Conservation (phyloP, 176 grass and related monocot species). For the Alopecurus myosuroides region DNA sequence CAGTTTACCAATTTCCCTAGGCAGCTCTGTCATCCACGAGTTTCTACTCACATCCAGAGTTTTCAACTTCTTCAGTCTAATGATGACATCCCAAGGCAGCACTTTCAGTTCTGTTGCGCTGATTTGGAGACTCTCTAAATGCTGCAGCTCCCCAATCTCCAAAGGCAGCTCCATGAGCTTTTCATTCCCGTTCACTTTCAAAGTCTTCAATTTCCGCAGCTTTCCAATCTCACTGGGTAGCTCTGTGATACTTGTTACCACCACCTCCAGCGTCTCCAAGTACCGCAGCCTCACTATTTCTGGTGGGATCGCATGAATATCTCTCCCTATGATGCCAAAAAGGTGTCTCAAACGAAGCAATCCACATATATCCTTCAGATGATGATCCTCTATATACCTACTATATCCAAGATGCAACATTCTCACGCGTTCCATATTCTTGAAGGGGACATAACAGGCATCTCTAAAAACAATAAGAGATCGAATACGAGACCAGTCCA, state of each 20-base stretch:
- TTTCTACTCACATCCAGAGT: neutral
- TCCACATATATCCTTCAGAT: neutral
- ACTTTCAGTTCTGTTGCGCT: neutral
- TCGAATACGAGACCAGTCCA: neutral
- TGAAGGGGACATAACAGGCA: neutral
- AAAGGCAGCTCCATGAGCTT: no score
- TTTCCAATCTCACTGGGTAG: neutral
- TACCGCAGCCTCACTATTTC: neutral
- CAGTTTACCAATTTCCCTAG: no score
- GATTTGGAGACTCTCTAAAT: no score
- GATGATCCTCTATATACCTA: rapidly evolving
- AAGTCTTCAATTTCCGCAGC: neutral
- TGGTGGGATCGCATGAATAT: neutral
- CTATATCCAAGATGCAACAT: neutral
- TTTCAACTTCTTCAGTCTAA: neutral
- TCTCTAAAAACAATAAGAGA: neutral
- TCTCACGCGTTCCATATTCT: neutral
- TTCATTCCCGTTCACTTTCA: neutral
- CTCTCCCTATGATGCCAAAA: neutral
- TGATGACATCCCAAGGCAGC: neutral
- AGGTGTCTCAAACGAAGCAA: neutral
- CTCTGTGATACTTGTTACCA: neutral
- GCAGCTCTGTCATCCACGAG: no score
- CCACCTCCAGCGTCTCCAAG: neutral
- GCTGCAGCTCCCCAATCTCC: no score